Evolutionary conservation across 2,329 filamentous ascomycete genomes (phyloP).

Genomic region (Pseudogymnoascus sp.): DNA sequence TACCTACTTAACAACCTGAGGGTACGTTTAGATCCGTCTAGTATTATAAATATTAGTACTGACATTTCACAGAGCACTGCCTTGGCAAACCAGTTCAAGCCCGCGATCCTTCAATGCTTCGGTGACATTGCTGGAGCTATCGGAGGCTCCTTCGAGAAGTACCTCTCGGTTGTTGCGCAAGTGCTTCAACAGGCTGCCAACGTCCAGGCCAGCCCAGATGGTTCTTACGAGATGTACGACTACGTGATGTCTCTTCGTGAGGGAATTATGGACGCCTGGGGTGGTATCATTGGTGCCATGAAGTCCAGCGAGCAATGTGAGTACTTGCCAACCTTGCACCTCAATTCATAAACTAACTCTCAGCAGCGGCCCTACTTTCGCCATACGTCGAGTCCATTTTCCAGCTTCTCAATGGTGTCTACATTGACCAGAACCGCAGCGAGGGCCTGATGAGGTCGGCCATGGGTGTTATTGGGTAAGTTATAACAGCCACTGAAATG

Average conservation of each 20-base stretch:
- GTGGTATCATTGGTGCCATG: constrained; percentile 91
- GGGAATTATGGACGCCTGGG: constrained; percentile 99
- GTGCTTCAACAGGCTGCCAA: constrained; percentile 88
- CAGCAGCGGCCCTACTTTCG: constrained; percentile 57
- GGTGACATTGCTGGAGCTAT: constrained; percentile 96
- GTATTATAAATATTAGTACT: constrained; percentile 15
- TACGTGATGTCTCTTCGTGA: constrained; percentile 92
- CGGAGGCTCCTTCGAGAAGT: constrained; percentile 82
- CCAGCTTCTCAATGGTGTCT: constrained; percentile 72
- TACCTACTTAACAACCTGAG: constrained; percentile 85
- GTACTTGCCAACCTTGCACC: constrained; percentile 24
- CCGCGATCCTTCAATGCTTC: constrained; percentile 94
- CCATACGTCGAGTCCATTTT: constrained; percentile 82
- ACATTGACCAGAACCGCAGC: constrained; percentile 76
- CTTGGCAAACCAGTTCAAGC: constrained; percentile 95
- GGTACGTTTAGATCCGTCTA: constrained; percentile 39
- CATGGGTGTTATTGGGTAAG: constrained; percentile 95
- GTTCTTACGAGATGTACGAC: constrained; percentile 90
- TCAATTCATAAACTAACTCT: constrained; percentile 23
- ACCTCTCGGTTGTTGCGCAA: constrained; percentile 83
- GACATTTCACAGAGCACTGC: constrained; percentile 56
- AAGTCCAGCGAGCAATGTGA: constrained; percentile 70
- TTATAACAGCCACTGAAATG: constrained; percentile 15
- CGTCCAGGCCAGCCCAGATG: constrained; percentile 70
- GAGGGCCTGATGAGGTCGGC: constrained; percentile 86